phyloP scores from a whole-genome alignment of 495 filamentous ascomycete genomes.

The Lasiosphaeria hispida region DNA sequence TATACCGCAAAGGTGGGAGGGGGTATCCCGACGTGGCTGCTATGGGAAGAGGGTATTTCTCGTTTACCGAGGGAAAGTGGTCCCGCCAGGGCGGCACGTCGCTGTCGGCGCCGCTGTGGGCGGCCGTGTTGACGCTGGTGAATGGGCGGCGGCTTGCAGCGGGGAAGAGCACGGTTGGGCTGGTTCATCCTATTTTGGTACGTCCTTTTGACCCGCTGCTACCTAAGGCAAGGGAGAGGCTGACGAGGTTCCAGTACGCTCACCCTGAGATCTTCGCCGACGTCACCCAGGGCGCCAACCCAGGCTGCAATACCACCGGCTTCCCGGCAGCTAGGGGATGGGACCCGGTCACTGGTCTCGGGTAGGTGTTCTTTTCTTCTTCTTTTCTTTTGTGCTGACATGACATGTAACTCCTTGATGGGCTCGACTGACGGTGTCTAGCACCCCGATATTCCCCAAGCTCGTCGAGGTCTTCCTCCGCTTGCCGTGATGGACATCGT shows the following conservation, averaged over 20 bases:
- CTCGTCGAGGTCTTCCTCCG: too few relatives aligned
- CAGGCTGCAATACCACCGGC: constrained; percentile 48
- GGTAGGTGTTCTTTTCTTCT: too few relatives aligned
- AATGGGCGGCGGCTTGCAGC: constrained; percentile 59
- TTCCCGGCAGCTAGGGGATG: constrained; percentile 50
- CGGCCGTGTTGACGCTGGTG: constrained; percentile 57
- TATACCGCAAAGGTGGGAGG: constrained; percentile 57
- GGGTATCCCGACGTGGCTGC: constrained; percentile 64
- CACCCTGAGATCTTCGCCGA: constrained; percentile 49
- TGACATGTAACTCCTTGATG: too few relatives aligned
- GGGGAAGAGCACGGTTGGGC: constrained; percentile 50
- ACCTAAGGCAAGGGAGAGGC: constrained; percentile 42
- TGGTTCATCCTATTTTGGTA: constrained; percentile 57
- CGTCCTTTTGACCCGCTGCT: constrained; percentile 44
- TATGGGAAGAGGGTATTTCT: constrained; percentile 53
- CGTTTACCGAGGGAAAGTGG: constrained; percentile 39
- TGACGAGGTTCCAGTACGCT: constrained; percentile 46
- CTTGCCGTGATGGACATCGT: too few relatives aligned
- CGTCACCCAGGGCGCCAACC: constrained; percentile 46
- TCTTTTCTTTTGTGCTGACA: too few relatives aligned
- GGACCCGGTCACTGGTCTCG: constrained; percentile 52
- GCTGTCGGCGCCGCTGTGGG: constrained; percentile 55
- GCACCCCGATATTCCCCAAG: too few relatives aligned
- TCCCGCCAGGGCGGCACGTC: constrained; percentile 51
- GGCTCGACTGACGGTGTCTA: too few relatives aligned